phyloP scores from a whole-genome alignment of 257 asterid species.

The Voacanga thouarsii region DNA sequence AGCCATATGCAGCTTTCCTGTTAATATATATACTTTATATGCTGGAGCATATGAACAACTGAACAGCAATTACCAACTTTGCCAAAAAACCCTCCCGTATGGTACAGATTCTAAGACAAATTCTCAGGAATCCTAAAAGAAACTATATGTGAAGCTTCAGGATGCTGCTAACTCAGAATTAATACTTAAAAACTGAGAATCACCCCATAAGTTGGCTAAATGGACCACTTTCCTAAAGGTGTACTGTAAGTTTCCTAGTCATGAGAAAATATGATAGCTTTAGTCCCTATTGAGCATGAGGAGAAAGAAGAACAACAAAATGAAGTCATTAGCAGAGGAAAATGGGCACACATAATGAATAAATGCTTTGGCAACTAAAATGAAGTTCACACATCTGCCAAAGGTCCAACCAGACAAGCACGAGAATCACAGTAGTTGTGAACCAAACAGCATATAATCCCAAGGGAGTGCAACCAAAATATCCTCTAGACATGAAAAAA shows the following conservation, averaged over 20 bases:
- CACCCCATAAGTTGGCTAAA: neutral
- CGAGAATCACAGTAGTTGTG: neutral
- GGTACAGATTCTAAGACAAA: too few relatives aligned
- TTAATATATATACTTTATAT: neutral
- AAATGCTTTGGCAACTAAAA: neutral
- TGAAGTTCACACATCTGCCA: slow-evolving; percentile 1
- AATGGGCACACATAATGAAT: neutral
- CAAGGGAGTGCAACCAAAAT: neutral
- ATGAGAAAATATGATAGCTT: neutral
- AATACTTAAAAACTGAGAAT: neutral
- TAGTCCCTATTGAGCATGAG: neutral
- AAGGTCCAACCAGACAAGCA: neutral
- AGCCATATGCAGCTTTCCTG: neutral
- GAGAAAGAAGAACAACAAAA: neutral
- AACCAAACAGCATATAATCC: neutral
- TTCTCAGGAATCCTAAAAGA: neutral
- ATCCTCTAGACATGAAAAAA: neutral
- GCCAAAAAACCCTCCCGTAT: neutral
- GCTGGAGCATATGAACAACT: neutral
- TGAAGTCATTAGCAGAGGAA: neutral
- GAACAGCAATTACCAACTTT: neutral
- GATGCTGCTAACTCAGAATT: neutral
- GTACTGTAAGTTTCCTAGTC: neutral
- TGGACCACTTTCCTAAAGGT: neutral
- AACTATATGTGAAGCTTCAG: neutral